Evolutionary conservation across 768 basidiomycete genomes (phyloP).

Genomic region (Phlegmacium glaucopus): DNA sequence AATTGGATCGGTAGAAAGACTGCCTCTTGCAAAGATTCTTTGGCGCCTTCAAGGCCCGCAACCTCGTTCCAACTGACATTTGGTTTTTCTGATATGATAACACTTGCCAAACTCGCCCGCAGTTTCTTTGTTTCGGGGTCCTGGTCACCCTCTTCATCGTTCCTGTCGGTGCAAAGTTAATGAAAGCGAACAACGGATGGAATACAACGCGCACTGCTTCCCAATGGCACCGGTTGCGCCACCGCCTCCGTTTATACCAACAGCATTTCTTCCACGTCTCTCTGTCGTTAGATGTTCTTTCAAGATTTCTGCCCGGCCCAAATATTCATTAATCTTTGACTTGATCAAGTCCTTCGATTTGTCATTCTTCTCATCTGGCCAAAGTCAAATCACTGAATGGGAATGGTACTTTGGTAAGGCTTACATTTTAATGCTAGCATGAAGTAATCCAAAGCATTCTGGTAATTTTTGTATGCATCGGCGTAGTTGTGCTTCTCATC

Average conservation of each 20-base stretch:
- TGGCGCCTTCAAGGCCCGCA: constrained; percentile 92
- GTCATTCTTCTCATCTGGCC: constrained; percentile 70
- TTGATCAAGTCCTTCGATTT: constrained; percentile 85
- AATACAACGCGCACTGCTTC: constrained; percentile 39
- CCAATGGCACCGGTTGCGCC: constrained; percentile 36
- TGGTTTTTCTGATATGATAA: constrained; percentile 90
- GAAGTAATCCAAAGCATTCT: constrained; percentile 96
- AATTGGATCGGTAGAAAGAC: constrained; percentile 99
- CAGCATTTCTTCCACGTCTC: constrained; percentile 49
- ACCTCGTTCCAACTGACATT: constrained; percentile 99
- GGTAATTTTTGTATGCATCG: constrained; percentile 92
- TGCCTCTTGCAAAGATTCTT: constrained; percentile 95
- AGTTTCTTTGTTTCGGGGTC: constrained; percentile 97
- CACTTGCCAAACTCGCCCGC: constrained; percentile 82
- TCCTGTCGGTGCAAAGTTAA: constrained; percentile 22
- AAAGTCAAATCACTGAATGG: background rate
- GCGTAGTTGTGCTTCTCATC: constrained; percentile 92
- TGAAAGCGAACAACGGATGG: background rate
- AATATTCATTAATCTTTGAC: constrained; percentile 87
- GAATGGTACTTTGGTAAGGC: background rate
- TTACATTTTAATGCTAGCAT: constrained; percentile 94
- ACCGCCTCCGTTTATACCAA: constrained; percentile 46
- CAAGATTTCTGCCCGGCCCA: constrained; percentile 85
- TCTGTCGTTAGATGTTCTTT: constrained; percentile 78
- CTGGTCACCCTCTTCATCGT: constrained; percentile 63